Percentiles rank a stretch among this genome's conserved stretches.
These are phyloP conservation scores for Mycena alexandri DNA, from an alignment of 768 basidiomycete genomes.

Conservation along the genomic window DNA sequence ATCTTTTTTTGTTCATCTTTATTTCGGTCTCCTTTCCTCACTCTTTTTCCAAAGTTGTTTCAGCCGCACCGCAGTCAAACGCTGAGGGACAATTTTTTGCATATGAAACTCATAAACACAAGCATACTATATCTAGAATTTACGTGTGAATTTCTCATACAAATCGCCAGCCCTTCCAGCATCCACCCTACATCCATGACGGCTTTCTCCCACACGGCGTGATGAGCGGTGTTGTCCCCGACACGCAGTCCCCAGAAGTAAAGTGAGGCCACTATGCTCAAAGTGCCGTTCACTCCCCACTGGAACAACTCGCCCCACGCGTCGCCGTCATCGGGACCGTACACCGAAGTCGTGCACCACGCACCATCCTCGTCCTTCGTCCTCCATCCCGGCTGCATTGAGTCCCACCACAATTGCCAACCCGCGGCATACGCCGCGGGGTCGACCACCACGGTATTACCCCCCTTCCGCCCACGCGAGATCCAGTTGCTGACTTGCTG, in stretches of 20 bases:
- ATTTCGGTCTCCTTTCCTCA: too few relatives aligned
- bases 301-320: slow-evolving; percentile 1
- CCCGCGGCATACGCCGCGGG: neutral
- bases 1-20: too few relatives aligned
- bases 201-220: too few relatives aligned
- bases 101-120: too few relatives aligned
- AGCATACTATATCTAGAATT: too few relatives aligned
- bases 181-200: too few relatives aligned
- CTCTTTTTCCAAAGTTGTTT: too few relatives aligned
- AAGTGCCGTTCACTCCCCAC: slow-evolving; percentile 6
- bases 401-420: slow-evolving; percentile 19
- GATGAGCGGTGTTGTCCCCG: too few relatives aligned
- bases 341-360: neutral
- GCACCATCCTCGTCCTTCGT: neutral
- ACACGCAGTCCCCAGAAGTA: slow-evolving; percentile 8
- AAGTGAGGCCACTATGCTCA: slow-evolving; percentile 4
- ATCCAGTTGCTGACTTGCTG: neutral
- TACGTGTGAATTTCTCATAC: too few relatives aligned
- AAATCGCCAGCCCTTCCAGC: too few relatives aligned
- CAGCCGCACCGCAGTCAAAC: too few relatives aligned
- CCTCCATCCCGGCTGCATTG: slow-evolving; percentile 9
- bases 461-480: neutral
- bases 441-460: neutral
- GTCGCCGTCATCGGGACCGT: neutral
- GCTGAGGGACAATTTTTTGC: too few relatives aligned